phyloP scores from a whole-genome alignment of 805 yeast genomes.

The Saturnispora kantuleensis region DNA sequence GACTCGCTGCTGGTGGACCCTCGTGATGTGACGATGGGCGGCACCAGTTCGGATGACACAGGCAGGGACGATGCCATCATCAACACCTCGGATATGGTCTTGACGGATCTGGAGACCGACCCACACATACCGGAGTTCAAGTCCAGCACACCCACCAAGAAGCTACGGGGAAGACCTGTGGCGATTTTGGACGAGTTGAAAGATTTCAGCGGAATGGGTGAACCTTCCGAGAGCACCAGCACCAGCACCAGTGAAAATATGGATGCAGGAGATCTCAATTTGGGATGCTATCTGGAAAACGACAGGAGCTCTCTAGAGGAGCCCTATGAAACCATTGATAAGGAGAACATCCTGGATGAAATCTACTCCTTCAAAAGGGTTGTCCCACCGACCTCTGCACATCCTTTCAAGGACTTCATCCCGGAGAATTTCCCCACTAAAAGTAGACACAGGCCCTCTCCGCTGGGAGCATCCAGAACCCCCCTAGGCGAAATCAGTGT shows the following conservation, averaged over 20 bases:
- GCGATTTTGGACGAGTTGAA: constrained; percentile 3
- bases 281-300: neutral
- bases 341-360: constrained; percentile 11
- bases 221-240: constrained; percentile 1
- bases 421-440: constrained; percentile 10
- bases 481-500: constrained; percentile 3
- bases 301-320: constrained; percentile 1
- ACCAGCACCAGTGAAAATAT: constrained; percentile 22
- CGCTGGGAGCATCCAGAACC: constrained; percentile 5
- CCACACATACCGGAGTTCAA: constrained; percentile 1
- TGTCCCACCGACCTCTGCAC: neutral
- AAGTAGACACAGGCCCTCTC: constrained; percentile 9
- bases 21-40: neutral
- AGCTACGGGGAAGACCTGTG: neutral
- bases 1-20: neutral
- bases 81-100: constrained; percentile 7
- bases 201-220: neutral
- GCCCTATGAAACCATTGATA: constrained; percentile 1
- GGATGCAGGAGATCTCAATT: constrained; percentile 11
- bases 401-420: neutral
- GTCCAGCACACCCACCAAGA: constrained; percentile 7
- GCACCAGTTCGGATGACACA: neutral
- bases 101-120: constrained; percentile 7
- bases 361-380: constrained; percentile 9
- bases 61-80: neutral